Evolutionary conservation across 2,329 filamentous ascomycete genomes (phyloP).

Genomic region (Blumeria graminis): DNA sequence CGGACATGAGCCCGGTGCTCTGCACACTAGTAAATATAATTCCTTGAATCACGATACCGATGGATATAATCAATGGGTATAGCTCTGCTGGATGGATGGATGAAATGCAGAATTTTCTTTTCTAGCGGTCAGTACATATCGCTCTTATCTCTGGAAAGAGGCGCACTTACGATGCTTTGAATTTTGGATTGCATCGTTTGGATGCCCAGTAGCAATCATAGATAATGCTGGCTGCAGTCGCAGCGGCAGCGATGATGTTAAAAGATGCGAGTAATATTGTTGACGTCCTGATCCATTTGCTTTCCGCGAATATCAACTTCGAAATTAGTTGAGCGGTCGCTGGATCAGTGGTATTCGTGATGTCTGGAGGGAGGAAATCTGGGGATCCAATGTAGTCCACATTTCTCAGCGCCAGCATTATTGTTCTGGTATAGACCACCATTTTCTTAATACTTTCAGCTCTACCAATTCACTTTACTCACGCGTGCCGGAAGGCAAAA

Average conservation of each 20-base stretch:
- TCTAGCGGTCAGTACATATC: neutral
- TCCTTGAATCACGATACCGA: constrained; percentile 33
- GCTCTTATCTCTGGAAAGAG: neutral
- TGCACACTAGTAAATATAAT: constrained; percentile 32
- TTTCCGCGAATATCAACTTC: constrained; percentile 14
- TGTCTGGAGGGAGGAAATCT: neutral
- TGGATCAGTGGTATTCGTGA: neutral
- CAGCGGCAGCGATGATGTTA: constrained; percentile 32
- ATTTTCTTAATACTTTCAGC: neutral
- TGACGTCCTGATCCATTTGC: constrained; percentile 33
- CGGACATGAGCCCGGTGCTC: constrained; percentile 25
- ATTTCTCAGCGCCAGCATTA: neutral
- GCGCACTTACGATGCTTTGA: constrained; percentile 19
- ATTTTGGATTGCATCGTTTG: constrained; percentile 14
- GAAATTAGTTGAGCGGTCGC: constrained; percentile 9
- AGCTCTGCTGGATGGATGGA: constrained; percentile 16
- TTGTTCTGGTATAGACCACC: neutral
- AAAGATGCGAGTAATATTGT: constrained; percentile 36
- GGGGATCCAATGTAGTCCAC: neutral
- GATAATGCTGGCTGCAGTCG: constrained; percentile 30
- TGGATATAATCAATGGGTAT: constrained; percentile 30
- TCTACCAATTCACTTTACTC: neutral
- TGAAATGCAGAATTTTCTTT: constrained; percentile 14
- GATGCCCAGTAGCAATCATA: constrained; percentile 22
- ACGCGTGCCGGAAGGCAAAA: neutral